Base-by-base conservation (phyloP, 2,329 filamentous ascomycete genomes). In the Didymella segeticola region DNA sequence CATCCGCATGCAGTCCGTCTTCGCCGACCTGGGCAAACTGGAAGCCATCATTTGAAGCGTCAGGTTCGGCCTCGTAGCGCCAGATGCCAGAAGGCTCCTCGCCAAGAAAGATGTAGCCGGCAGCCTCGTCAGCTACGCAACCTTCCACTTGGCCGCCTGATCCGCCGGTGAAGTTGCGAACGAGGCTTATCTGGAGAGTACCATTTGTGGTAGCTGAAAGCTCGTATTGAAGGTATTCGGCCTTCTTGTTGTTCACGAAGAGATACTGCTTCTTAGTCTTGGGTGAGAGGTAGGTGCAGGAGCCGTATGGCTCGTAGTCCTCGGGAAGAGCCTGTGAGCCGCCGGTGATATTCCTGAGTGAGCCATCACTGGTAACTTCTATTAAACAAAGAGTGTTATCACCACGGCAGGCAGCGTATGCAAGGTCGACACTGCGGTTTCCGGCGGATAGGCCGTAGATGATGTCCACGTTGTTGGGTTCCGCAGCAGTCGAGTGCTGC, bases 391-490 rank as follows among this genome's bases (percentile, higher is more conserved):
- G 69, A 0, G 81, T 83, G 36, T 83, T 78, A 6, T 83, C 79
- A 2, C 69, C 73, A 26, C 81, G 75, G 47, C 82, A 84, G 5
- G 79, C 81, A 1, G 81, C 81, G 60, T 79, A 83, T 1, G 77
- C 77, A 11, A 84, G 65, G 58, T 84, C 81, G 1, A 80, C 68
- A 1, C 63, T 78, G 3, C 77, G 72, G 14, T 76, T 66, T 1
- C 80, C 80, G 0, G 76, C 70, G 4, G 74, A 61, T 39, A 84
- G 79, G 9, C 73, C 74, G 47, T 82, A 83, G 34, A 84, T 81
- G 22, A 83, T 73, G 43, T 84, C 82, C 1, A 83, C 80, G 30
- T 84, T 83, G 55, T 83, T 82, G 0, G 82, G 82, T 47, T 83
- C 73, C 1, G 73, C 75, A 0, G 80, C 80, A 0, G 65, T 52